phyloP scores from a whole-genome alignment of 768 basidiomycete species.

The Russula sp. region DNA sequence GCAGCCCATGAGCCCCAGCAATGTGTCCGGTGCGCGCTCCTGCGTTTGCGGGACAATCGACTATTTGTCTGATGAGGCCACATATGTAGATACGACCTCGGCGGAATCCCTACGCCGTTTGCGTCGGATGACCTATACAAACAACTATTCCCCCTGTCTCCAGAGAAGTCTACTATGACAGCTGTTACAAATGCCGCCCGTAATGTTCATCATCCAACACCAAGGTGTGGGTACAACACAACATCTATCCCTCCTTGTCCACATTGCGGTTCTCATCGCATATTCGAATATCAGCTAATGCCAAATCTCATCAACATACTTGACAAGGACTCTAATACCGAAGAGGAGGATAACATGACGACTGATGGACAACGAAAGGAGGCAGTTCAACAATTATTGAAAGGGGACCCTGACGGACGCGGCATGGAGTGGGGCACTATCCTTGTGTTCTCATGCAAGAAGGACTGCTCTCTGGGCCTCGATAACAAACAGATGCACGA shows the following conservation, averaged over 20 bases:
- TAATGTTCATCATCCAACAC: constrained; percentile 39
- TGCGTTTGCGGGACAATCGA: not conserved
- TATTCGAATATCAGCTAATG: constrained; percentile 94
- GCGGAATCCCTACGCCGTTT: constrained; percentile 78
- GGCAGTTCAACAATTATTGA: constrained; percentile 49
- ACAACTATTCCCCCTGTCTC: constrained; percentile 59
- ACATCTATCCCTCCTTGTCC: constrained; percentile 56
- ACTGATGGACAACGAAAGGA: constrained; percentile 66
- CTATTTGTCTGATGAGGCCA: constrained; percentile 1
- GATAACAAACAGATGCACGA: constrained; percentile 34
- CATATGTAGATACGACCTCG: constrained; percentile 70
- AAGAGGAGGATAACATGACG: constrained; percentile 26
- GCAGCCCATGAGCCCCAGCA: constrained; percentile 69
- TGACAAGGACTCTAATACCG: constrained; percentile 27
- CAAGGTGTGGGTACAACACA: constrained; percentile 48
- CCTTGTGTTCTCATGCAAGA: constrained; percentile 79
- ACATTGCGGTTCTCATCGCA: constrained; percentile 54
- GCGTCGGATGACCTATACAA: constrained; percentile 69
- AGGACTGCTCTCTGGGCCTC: constrained; percentile 58
- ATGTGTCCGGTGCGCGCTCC: constrained; percentile 65
- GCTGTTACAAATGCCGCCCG: constrained; percentile 57
- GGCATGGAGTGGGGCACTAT: constrained; percentile 97
- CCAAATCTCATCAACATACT: constrained; percentile 86
- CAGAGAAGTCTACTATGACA: constrained; percentile 31
- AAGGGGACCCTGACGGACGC: constrained; percentile 37